Evolutionary conservation across 192 early-diverging fungal species (phyloP).

Genomic region (Hyaloraphidium curvatum): DNA sequence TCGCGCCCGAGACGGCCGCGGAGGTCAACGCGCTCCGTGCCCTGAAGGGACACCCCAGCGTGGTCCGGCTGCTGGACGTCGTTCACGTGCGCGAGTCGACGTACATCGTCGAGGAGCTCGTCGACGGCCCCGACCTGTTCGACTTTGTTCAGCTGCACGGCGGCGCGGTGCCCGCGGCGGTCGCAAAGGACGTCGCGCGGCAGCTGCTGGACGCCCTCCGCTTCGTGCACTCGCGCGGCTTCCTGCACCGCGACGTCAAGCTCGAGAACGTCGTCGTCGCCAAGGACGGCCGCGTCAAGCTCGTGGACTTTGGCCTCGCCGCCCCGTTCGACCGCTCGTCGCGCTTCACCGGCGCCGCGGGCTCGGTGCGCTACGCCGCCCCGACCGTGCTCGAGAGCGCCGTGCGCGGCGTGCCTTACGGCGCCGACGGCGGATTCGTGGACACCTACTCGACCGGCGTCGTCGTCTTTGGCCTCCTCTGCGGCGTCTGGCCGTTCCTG

Average conservation of each 20-base stretch:
- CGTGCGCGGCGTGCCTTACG: too few species aligned
- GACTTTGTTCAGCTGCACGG: neutral
- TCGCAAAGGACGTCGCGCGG: neutral
- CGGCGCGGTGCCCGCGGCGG: neutral
- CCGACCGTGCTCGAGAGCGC: too few species aligned
- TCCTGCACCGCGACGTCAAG: constrained; percentile 92
- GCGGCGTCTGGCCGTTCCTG: too few species aligned
- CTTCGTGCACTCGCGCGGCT: neutral
- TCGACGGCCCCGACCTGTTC: neutral
- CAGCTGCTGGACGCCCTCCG: neutral
- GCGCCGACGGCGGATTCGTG: too few species aligned
- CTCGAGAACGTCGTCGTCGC: constrained; percentile 96
- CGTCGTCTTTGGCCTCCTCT: too few species aligned
- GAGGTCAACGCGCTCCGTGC: too few species aligned
- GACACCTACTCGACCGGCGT: too few species aligned
- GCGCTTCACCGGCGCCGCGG: too few species aligned
- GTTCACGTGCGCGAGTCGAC: neutral
- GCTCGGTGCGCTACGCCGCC: too few species aligned
- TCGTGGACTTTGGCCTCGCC: constrained; percentile 93
- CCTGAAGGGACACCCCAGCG: neutral
- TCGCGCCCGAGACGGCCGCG: too few species aligned
- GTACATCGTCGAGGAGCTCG: neutral
- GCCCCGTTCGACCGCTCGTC: constrained; percentile 84
- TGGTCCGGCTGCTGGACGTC: neutral
- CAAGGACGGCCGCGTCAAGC: constrained; percentile 70